Evolutionary conservation across 495 filamentous ascomycete genomes (phyloP), one percentile per base, ranked within the genome.

Genomic region (Parathielavia hyrcaniae): DNA sequence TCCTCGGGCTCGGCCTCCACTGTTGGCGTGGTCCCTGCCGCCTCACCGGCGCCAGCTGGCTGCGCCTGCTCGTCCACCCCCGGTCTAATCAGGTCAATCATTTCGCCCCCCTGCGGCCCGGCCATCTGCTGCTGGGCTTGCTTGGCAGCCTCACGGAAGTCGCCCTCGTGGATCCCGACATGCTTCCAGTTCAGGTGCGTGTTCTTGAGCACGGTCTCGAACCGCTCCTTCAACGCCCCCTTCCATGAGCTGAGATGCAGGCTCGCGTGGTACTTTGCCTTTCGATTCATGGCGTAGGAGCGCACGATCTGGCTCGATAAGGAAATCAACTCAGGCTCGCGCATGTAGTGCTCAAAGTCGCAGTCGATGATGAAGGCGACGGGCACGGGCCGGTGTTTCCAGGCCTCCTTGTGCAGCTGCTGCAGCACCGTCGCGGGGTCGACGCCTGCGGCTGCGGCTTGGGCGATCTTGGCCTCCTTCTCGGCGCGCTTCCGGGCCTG

Each of bases 311-410:
- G 93, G 26, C 80, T 79, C 2, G 79, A 82, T 11, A 98, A 79
- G 4, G 90, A 96, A 9, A 87, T 83, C 17, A 89, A 75, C 67
- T 99, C 95, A 53, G 86, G 83, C 0, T 87, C 83, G 30, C 73
- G 76, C 93, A 99, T 99, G 64, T 92, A 75, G 12, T 87, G 80
- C 61, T 99, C 90, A 61, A 92, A 99, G 59, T 87, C 84, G 69
- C 95, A 97, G 69, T 99, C 93, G 61, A 99, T 71, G 39, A 99
- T 73, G 61, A 97, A 65, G 0, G 89, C 80, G 8, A 97, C 70
- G 3, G 92, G 91, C 8, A 91, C 73, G 2, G 57, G 62, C 11
- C 60, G 80, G 75, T 73, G 53, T 66, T 68, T 38, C 62, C 60
- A 61, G 14, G 67, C 61, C 52, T 65, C 64, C 56, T 64, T 67